Evolutionary conservation across 495 filamentous ascomycete genomes (phyloP).

Genomic region (Hypoxylon rickii): DNA sequence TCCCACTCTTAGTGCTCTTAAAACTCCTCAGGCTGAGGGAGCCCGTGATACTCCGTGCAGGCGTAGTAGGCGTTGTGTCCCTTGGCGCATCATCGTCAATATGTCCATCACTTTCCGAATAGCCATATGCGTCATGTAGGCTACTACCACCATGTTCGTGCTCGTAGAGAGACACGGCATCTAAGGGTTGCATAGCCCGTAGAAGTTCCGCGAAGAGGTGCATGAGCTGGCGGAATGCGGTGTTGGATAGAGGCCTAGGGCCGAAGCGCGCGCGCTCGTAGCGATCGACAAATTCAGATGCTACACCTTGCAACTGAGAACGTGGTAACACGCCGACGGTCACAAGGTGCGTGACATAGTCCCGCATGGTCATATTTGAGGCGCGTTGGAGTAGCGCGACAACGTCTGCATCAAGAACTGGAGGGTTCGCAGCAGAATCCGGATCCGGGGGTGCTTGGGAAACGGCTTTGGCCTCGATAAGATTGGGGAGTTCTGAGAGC

Average conservation of each 20-base stretch:
- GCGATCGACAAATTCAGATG: constrained; percentile 65
- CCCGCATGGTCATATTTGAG: constrained; percentile 73
- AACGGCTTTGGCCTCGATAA: constrained; percentile 92
- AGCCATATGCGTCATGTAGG: constrained; percentile 15
- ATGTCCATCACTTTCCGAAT: constrained; percentile 46
- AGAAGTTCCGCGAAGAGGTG: constrained; percentile 82
- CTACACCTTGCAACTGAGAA: constrained; percentile 49
- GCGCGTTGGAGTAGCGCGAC: constrained; percentile 74
- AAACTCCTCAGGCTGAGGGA: constrained; percentile 12
- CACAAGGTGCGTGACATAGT: constrained; percentile 76
- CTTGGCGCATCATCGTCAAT: constrained; percentile 53
- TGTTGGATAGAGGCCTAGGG: constrained; percentile 56
- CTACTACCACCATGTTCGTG: not conserved
- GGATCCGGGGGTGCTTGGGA: constrained; percentile 74
- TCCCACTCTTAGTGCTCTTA: not conserved
- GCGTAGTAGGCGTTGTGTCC: constrained; percentile 35
- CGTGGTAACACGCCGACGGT: constrained; percentile 65
- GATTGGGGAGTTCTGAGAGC: constrained; percentile 83
- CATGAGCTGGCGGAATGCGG: constrained; percentile 82
- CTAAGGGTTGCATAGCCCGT: constrained; percentile 70
- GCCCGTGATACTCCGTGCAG: constrained; percentile 28
- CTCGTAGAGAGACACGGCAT: constrained; percentile 53
- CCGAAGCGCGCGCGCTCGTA: constrained; percentile 91
- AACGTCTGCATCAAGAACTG: constrained; percentile 58
- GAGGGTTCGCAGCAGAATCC: constrained; percentile 44